A percentile compares a stretch with the other conserved stretches of the same genome.
These are phyloP conservation scores for Auriscalpium orientale DNA, from an alignment of 768 basidiomycete species.

Conservation along the genomic window DNA sequence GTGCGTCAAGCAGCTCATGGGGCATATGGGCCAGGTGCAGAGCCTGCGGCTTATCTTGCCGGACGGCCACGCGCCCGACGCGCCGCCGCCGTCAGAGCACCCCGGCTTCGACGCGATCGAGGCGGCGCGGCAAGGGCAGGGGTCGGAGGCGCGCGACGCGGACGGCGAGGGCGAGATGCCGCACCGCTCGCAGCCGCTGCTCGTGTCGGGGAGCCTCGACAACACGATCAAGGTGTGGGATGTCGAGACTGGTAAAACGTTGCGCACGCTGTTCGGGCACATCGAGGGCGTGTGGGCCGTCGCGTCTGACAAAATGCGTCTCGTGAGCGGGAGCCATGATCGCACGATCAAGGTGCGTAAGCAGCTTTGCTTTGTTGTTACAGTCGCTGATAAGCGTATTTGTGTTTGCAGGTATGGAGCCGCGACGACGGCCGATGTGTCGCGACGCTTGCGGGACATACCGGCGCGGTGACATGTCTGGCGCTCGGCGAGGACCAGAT, in stretches of 20 bases:
- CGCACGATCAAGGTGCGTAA: slow-evolving; percentile 83
- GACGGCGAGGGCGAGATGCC: slow-evolving; percentile 12
- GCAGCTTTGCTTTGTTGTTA: slow-evolving; percentile 16
- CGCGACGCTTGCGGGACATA: slow-evolving; percentile 87
- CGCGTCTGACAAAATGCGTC: slow-evolving; percentile 82
- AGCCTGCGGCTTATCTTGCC: slow-evolving; percentile 73
- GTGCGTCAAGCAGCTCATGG: slow-evolving; percentile 78
- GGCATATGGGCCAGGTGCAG: slow-evolving; percentile 94
- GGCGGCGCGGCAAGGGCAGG: not conserved
- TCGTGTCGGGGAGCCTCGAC: slow-evolving; percentile 87
- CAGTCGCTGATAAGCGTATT: not conserved
- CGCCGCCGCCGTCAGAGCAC: not conserved
- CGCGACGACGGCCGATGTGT: slow-evolving; percentile 83
- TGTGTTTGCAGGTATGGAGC: slow-evolving; percentile 71
- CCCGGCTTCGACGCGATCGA: not conserved
- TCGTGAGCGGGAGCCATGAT: slow-evolving; percentile 93
- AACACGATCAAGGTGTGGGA: slow-evolving; percentile 98
- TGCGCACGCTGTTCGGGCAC: slow-evolving; percentile 88
- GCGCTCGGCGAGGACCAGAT: slow-evolving; percentile 92
- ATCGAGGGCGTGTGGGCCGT: slow-evolving; percentile 99
- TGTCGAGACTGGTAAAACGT: slow-evolving; percentile 72
- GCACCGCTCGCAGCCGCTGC: slow-evolving; percentile 43
- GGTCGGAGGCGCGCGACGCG: not conserved
- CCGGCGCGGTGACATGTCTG: slow-evolving; percentile 88
- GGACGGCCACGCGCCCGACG: slow-evolving; percentile 25